Base-by-base conservation (phyloP, 1,284 basidiomycete species). In the Pisolithus thermaeus region DNA sequence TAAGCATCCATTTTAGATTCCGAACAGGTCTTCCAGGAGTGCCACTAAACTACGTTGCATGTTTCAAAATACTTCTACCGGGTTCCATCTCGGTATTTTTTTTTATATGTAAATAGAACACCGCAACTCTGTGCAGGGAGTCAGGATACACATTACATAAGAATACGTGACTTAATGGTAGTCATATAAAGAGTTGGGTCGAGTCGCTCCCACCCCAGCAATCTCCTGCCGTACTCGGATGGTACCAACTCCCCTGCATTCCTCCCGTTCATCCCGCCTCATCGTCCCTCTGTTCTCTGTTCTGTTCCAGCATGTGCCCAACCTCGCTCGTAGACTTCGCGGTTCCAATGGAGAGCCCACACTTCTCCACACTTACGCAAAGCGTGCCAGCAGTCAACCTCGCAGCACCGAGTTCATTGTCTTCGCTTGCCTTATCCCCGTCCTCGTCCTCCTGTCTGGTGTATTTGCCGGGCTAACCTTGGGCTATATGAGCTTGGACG, bases 401-500 rank as follows among this genome's bases (percentile, higher is more conserved):
- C 27, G 20, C 38, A 55, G 57, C 18, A 22, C 51, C 20, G 53
- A 66, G 35, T 68, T 64, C 54, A 61, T 66, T 32, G 25, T 65
- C 47, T 69, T 68, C 38, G 64, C 65, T 11, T 68, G 62, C 48
- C 64, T 65, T 52, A 79, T 81, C 35, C 79, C 80, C 23, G 61
- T 81, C 23, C 73, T 81, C 38, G 80, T 82, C 40, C 55, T 74
- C 7, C 59, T 81, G 38, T 78, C 75, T 12, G 80, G 80, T 52
- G 62, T 81, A 7, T 82, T 87, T 74, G 84, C 86, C 61, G 86
- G 83, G 66, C 73, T 92, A 58, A 91, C 90, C 54, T 73, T 90
- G 47, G 93, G 92, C 9, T 95, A 95, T 69, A 94, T 96, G 90
- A 91, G 87, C 61, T 78, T 96, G 61, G 93, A 95, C 70, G 89